Conservation (phyloP, 2,329 filamentous ascomycete species). For the Aureobasidium sp. region DNA sequence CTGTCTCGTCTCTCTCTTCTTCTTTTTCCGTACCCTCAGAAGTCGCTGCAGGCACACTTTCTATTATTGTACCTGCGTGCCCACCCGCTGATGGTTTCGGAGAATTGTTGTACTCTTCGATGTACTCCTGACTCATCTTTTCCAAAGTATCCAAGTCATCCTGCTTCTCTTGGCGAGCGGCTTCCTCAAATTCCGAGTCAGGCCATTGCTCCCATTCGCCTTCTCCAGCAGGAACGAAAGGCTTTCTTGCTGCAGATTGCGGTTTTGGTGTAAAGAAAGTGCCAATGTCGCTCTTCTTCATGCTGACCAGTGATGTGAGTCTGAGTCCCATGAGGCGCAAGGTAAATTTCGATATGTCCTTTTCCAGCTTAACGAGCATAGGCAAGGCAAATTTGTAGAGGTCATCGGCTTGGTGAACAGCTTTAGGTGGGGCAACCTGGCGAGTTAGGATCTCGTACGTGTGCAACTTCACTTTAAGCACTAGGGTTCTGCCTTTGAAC, state of each 20-base stretch:
- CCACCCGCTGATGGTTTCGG: neutral
- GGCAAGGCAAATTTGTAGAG: slow-evolving; percentile 73
- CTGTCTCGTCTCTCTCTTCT: slow-evolving; percentile 22
- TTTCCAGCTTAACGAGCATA: slow-evolving; percentile 74
- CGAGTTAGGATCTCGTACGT: slow-evolving; percentile 87
- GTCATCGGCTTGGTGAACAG: slow-evolving; percentile 67
- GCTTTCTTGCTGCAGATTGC: slow-evolving; percentile 24
- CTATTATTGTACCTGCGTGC: slow-evolving; percentile 14
- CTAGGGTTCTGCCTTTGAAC: slow-evolving; percentile 83
- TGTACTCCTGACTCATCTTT: slow-evolving; percentile 44
- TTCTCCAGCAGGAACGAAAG: slow-evolving; percentile 29
- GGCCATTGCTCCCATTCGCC: slow-evolving; percentile 60
- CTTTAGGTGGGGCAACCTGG: slow-evolving; percentile 65
- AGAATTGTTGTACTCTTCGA: slow-evolving; percentile 29
- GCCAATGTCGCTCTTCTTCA: slow-evolving; percentile 67
- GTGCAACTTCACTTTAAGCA: slow-evolving; percentile 87
- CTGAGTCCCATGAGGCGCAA: slow-evolving; percentile 80
- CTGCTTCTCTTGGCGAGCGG: slow-evolving; percentile 50
- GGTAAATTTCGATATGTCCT: slow-evolving; percentile 70
- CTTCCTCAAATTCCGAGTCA: slow-evolving; percentile 56
- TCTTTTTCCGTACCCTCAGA: slow-evolving; percentile 7
- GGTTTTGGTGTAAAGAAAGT: slow-evolving; percentile 62
- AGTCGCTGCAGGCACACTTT: slow-evolving; percentile 13
- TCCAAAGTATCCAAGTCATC: slow-evolving; percentile 55
- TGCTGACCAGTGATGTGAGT: slow-evolving; percentile 79